A percentile compares a stretch with the other conserved stretches of the same genome.
Evolutionary conservation across 164 flowering plant genomes (phyloP).

Genomic region (Paratinospora sagittata): DNA sequence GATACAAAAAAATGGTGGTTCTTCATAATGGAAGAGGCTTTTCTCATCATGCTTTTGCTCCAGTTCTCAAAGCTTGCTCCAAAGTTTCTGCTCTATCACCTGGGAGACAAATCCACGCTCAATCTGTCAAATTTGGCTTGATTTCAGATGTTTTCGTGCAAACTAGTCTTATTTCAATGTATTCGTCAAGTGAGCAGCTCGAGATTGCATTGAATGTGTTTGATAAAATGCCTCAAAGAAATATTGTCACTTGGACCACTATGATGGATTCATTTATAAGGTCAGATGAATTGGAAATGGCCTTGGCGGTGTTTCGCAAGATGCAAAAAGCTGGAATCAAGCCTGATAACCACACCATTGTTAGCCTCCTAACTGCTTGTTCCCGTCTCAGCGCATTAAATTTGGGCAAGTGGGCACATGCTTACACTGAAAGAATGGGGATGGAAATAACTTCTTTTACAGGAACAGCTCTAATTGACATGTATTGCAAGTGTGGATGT

Average conservation of each 20-base stretch:
- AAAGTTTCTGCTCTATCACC: constrained; percentile 14
- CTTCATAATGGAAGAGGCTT: background rate
- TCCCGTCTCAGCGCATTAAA: constrained; percentile 11
- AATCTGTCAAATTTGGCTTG: background rate
- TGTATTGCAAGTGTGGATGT: constrained; percentile 19
- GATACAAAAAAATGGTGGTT: constrained; percentile 11
- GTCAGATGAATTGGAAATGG: constrained; percentile 1
- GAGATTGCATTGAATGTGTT: constrained; percentile 6
- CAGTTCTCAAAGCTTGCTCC: constrained; percentile 22
- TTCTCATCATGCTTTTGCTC: constrained; percentile 18
- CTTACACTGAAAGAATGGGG: constrained; percentile 1
- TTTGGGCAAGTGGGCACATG: constrained; percentile 14
- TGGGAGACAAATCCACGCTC: constrained; percentile 19
- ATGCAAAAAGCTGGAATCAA: constrained; percentile 10
- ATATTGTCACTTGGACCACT: constrained; percentile 12
- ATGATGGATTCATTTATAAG: constrained; percentile 10
- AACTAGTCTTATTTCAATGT: constrained; percentile 7
- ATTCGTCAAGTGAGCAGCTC: constrained; percentile 11
- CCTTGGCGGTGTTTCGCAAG: background rate
- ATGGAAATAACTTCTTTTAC: constrained; percentile 4
- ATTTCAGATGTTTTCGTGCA: constrained; percentile 8
- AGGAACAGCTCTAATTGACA: constrained; percentile 11
- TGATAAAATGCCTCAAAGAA: constrained; percentile 15
- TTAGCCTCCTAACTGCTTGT: constrained; percentile 14
- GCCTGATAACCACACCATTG: constrained; percentile 8